Base-by-base conservation (phyloP, 2,329 filamentous ascomycete genomes). In the Colletotrichum cordylinicola region DNA sequence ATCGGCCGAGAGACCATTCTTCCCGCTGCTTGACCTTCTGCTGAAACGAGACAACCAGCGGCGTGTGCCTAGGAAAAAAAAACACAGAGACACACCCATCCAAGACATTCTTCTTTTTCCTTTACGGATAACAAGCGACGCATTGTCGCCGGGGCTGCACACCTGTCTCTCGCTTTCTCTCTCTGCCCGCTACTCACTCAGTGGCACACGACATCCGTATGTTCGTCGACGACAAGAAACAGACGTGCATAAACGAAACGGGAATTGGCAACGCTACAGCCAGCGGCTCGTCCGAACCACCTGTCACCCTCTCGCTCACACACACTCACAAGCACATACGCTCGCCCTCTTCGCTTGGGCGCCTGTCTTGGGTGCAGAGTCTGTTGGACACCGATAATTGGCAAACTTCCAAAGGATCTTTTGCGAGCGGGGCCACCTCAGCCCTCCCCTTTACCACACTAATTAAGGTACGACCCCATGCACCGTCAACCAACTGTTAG, bases 381-480 rank as follows among this genome's bases (percentile, higher is more conserved):
- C 56, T 58, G 62, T 67, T 72, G 69, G 55, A 56, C 37, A 52
- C 61, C 72, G 55, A 72, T 64, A 16, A 73, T 68, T 73, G 58
- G 70, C 73, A 75, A 68, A 60, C 70, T 67, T 67, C 58, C 27
- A 24, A 60, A 75, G 58, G 64, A 75, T 58, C 69, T 67, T 75
- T 75, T 75, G 72, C 35, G 21, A 67, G 72, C 62, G 68, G 68
- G 55, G 56, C 18, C 48, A 69, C 52, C 48, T 39, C 60, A 61
- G 60, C 72, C 60, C 67, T 58, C 65, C 48, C 39, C 69, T 72
- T 67, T 39, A 48, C 61, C 70, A 60, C 60, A n/a, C 67, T 72
- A 61, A 67, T 37, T 56, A 61, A 55, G 55, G 35, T 65, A 43
- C 31, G 24, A 37, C 61, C 48, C 72, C 67, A 18, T 64, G 24